Evolutionary conservation across 2,329 filamentous ascomycete species (phyloP), one percentile per base, ranked within the genome.

Genomic region (Aspergillus quadrilineatus): DNA sequence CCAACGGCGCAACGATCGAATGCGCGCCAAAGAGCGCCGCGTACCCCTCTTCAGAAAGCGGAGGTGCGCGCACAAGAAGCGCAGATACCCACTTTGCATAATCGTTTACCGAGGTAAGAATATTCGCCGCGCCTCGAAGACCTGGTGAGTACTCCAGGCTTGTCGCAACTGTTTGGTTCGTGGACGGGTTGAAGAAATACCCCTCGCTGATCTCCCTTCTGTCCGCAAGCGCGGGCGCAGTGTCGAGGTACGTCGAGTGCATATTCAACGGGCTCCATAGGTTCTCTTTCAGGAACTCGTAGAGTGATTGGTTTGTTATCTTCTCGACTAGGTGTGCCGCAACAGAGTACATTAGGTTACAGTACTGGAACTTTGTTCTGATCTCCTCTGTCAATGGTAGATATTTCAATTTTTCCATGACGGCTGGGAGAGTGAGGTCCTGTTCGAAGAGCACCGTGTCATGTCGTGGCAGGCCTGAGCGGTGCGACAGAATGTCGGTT

Each of bases 311-410:
- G 0, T 69, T 69, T 2, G 76, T 77, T 1, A 80, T 64, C 2
- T 68, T 75, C 65, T 83, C 74, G 6, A 82, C 63, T 3, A 73
- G 69, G 62, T 82, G 75, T n/a, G 76, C 69, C 0, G 78, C 75
- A 1, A 75, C 76, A 36, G 76, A 74, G 64, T 73, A 85, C 77
- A 83, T 80, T 22, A 80, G 67, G 63, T 84, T 84, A 70, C 74
- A 78, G 67, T 84, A 85, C 59, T 80, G 74, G 48, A 66, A 80
- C 9, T 63, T 68, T 0, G 74, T 76, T 10, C 80, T 73, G 14
- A 76, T 72, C 39, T 74, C 65, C 43, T 78, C 74, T 30, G 17
- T 17, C 17, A 17, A 17, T 17, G 17, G 17, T 17, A 17, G 17
- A 2, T 17, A 17, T 17, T 17, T 17, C 17, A 17, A 17, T 17